These are phyloP conservation scores for Shiraia sp. DNA, from an alignment of 2,329 filamentous ascomycete genomes.

Conservation along the genomic window DNA sequence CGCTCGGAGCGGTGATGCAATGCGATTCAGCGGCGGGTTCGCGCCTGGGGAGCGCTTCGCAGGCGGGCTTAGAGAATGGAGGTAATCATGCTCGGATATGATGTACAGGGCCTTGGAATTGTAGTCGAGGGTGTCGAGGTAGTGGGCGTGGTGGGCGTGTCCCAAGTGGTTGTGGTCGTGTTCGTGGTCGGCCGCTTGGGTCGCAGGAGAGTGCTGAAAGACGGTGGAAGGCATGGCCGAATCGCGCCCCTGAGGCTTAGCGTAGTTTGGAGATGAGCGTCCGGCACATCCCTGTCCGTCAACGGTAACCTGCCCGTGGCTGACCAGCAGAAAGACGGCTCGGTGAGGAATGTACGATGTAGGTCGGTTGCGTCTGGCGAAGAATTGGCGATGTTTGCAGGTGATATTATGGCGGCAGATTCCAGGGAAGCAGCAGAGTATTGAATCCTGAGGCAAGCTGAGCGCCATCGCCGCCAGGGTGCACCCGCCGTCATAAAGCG, in stretches of 20 bases:
- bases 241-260: slow-evolving; percentile 6
- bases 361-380: too few relatives aligned
- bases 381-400: slow-evolving; percentile 3
- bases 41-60: slow-evolving; percentile 31
- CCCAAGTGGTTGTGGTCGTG: too few relatives aligned
- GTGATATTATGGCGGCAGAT: not conserved
- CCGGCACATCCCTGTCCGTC: slow-evolving; percentile 5
- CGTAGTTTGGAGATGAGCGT: slow-evolving; percentile 6
- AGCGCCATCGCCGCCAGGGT: slow-evolving; percentile 3
- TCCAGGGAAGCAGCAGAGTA: not conserved
- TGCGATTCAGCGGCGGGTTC: slow-evolving; percentile 26
- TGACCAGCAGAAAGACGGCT: slow-evolving; percentile 4
- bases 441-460: not conserved
- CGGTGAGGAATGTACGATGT: too few relatives aligned
- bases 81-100: slow-evolving; percentile 43
- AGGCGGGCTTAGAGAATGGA: slow-evolving; percentile 36
- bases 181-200: too few relatives aligned
- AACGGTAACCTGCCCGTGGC: slow-evolving; percentile 8
- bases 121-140: too few relatives aligned
- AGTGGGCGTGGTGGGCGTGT: too few relatives aligned
- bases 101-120: slow-evolving; percentile 36
- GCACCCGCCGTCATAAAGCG: slow-evolving; percentile 3
- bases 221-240: slow-evolving; percentile 8
- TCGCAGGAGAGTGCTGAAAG: slow-evolving; percentile 9
- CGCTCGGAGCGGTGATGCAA: slow-evolving; percentile 19